These are phyloP conservation scores for Mycosphaerelloides madeirae DNA, from an alignment of 2,329 filamentous ascomycete species.

Conservation along the genomic window DNA sequence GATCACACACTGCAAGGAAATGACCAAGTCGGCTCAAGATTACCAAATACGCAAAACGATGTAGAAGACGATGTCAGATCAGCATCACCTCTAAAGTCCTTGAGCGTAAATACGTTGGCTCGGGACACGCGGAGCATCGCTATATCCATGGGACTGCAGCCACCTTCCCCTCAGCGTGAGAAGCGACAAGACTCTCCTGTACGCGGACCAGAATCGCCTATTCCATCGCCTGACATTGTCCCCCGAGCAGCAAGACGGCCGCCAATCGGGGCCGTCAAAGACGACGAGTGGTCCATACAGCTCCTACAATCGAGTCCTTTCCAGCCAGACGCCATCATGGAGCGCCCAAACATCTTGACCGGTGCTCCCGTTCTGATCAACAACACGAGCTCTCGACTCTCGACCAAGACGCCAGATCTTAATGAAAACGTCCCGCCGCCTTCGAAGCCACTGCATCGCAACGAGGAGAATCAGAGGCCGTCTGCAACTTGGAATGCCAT, in stretches of 20 bases:
- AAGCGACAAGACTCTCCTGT: conserved; percentile 18
- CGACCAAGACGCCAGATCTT: conserved; percentile 1
- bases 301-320: conserved; percentile 20
- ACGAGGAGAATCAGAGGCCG: conserved; percentile 21
- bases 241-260: conserved; percentile 4
- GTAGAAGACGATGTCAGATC: conserved; percentile 1
- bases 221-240: conserved; percentile 9
- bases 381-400: conserved; percentile 5
- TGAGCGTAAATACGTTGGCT: conserved; percentile 25
- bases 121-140: conserved; percentile 11
- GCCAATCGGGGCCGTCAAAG: conserved; percentile 1
- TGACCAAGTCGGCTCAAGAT: conserved; percentile 7
- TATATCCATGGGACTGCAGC: conserved; percentile 18
- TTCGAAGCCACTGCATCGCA: not conserved
- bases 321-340: conserved; percentile 8
- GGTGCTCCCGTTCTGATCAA: conserved; percentile 6
- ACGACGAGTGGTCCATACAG: conserved; percentile 8
- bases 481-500: conserved; percentile 27
- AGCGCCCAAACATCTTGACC: conserved; percentile 9
- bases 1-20: not conserved
- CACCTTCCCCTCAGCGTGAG: conserved; percentile 14
- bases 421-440: conserved; percentile 23
- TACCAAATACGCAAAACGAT: conserved; percentile 3
- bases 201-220: conserved; percentile 11
- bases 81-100: conserved; percentile 25